Base-by-base conservation (phyloP, 495 filamentous ascomycete genomes). In the Aspergillus indologenus region DNA sequence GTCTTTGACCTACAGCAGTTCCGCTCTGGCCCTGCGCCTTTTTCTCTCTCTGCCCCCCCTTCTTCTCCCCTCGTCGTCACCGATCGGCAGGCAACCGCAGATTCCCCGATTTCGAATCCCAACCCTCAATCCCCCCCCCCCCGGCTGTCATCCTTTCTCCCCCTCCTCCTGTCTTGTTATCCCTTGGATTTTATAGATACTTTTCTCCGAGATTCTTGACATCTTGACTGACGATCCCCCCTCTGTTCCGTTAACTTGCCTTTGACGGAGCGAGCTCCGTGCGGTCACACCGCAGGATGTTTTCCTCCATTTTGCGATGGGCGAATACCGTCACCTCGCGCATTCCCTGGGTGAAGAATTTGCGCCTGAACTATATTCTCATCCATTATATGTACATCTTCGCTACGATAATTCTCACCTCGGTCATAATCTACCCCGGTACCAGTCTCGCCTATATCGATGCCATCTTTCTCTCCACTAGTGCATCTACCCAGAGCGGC, bases 381-480 rank as follows among this genome's bases (percentile, higher is more conserved):
- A 74, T 87, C 12, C 92, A 97, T 66, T 96, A 98, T 71, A 75
- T 86, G 53, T 97, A 91, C 71, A 84, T 99, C 53, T 82, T 96
- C 21, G 71, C 75, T 48, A 79, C 87, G 68, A 78, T 74, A 1
- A 69, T 99, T 34, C 17, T 91, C 46, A 86, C 85, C 5, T 96
- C 92, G 2, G 68, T 97, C 58, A 76, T 96, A 11, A 65, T 98
- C 17, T 96, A 82, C 59, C 78, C 81, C n/a, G 71, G 68, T 15
- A 80, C 79, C 17, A 65, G 81, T 7, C 67, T 99, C 44, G 59
- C 72, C 7, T 99, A 95, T 65, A 90, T 92, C 59, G 92, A 99
- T 80, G 90, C 92, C 15, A 82, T 99, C 18, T 91, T 96, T 77
- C 88, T 96, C 59, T 80, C 87, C 14, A 81, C 79, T 58, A 92